Conservation (phyloP, 331 rosid species). For the Malus hybrid region DNA sequence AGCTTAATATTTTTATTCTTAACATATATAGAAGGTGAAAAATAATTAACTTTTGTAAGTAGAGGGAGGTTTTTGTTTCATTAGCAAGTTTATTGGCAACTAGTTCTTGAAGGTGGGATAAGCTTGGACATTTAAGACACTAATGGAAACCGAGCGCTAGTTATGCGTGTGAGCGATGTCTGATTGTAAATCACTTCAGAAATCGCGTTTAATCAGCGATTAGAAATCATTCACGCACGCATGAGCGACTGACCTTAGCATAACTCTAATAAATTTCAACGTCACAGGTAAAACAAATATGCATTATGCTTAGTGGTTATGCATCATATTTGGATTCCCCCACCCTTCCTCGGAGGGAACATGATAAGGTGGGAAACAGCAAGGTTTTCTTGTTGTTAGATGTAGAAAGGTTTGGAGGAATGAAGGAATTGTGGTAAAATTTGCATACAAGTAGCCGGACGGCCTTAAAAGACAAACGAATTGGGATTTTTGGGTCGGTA, state of each 20-base stretch:
- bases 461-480: slow-evolving; percentile 20
- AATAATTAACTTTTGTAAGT: background rate
- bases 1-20: background rate
- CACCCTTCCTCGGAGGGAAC: background rate
- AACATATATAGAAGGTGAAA: background rate
- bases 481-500: slow-evolving; percentile 9
- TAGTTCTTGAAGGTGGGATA: background rate
- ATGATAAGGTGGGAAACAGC: background rate
- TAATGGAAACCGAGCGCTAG: background rate
- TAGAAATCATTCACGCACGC: background rate
- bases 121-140: background rate
- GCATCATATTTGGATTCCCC: background rate
- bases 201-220: too few relatives aligned
- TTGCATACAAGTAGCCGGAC: slow-evolving; percentile 13
- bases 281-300: background rate
- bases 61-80: slow-evolving; percentile 4
- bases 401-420: background rate
- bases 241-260: background rate
- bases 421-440: background rate
- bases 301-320: background rate
- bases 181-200: background rate
- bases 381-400: background rate
- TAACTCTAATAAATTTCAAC: background rate
- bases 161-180: too few relatives aligned
- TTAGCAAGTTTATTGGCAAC: background rate